phyloP scores from a whole-genome alignment of 257 asterid species.

The Cordia subcordata region DNA sequence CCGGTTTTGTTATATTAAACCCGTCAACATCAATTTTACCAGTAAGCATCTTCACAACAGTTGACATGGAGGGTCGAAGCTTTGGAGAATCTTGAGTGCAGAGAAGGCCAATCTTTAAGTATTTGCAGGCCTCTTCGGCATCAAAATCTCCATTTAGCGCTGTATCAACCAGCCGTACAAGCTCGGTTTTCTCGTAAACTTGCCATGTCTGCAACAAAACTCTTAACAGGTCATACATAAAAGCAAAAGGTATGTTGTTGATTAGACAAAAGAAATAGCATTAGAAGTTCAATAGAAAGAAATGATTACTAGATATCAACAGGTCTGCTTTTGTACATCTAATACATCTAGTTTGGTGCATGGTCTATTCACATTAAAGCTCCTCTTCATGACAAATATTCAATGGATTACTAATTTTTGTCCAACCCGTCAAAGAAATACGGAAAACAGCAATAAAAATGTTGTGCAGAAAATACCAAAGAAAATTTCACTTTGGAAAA shows the following conservation, averaged over 20 bases:
- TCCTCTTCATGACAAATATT: no score
- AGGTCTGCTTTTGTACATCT: not conserved
- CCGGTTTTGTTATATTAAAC: constrained; percentile 62
- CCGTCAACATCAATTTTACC: constrained; percentile 49
- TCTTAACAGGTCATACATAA: not conserved
- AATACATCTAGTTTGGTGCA: no score
- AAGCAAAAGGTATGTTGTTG: not conserved
- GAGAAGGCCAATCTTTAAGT: constrained; percentile 76
- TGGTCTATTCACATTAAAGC: no score
- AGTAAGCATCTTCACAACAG: constrained; percentile 63
- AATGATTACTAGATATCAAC: no score
- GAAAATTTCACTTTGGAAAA: no score
- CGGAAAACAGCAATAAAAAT: no score
- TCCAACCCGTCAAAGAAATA: no score
- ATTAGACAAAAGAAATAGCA: not conserved
- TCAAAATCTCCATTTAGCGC: constrained; percentile 67
- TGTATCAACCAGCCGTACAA: constrained; percentile 63
- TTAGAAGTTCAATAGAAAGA: not conserved
- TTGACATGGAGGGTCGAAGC: constrained; percentile 90
- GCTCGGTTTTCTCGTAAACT: constrained; percentile 60
- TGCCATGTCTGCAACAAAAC: constrained; percentile 64
- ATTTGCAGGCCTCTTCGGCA: constrained; percentile 75
- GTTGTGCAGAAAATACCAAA: no score
- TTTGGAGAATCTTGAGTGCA: constrained; percentile 86
- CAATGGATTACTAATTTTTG: no score